Evolutionary conservation across 73 alveolate species (phyloP).

Genomic region (Tetrahymena malaccensis): DNA sequence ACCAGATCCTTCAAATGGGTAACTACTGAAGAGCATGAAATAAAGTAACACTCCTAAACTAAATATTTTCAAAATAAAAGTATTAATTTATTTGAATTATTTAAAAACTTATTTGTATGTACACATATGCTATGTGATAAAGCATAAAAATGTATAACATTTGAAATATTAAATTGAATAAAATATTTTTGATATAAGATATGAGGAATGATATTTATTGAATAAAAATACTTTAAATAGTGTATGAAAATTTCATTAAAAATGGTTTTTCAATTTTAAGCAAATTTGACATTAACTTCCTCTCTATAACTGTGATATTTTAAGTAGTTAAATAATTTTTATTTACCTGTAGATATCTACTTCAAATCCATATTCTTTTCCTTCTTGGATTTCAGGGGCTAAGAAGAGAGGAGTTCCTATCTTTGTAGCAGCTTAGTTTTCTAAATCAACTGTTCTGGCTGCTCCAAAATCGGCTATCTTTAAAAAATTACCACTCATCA

Average conservation of each 20-base stretch:
- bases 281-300: too few species aligned
- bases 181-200: too few species aligned
- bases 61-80: not conserved
- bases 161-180: too few species aligned
- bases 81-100: not conserved
- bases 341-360: not conserved
- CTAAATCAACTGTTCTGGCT: not conserved
- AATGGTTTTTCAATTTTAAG: too few species aligned
- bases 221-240: too few species aligned
- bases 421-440: not conserved
- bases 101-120: not conserved
- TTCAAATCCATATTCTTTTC: not conserved
- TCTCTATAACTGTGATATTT: too few species aligned
- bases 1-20: not conserved
- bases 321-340: not conserved
- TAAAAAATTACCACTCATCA: not conserved
- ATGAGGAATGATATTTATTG: too few species aligned
- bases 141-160: too few species aligned
- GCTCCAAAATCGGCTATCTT: not conserved
- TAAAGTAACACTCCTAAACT: not conserved
- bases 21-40: not conserved
- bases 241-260: too few species aligned
- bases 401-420: not conserved
- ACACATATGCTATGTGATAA: too few species aligned
- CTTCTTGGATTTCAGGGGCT: not conserved